Conservation (phyloP, 164 flowering plant species). For the Macadamia tetraphylla region DNA sequence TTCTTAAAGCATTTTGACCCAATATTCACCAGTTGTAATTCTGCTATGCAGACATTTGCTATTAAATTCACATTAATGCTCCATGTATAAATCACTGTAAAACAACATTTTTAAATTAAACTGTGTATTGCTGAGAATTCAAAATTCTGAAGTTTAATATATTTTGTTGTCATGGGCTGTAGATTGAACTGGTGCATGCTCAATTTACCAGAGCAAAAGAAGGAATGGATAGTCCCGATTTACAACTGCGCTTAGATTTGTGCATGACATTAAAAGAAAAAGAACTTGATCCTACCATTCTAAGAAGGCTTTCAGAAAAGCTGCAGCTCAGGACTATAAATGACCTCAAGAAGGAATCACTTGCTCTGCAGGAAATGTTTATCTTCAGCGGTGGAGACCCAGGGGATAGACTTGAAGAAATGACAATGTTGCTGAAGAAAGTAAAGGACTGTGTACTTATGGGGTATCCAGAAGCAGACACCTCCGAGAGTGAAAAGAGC, state of each 20-base stretch:
- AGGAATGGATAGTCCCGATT: conserved; percentile 47
- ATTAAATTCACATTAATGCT: not conserved
- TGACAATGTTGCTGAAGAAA: conserved; percentile 62
- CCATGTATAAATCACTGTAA: not conserved
- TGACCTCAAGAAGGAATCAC: conserved; percentile 74
- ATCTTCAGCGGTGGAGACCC: conserved; percentile 44
- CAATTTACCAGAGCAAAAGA: conserved; percentile 79
- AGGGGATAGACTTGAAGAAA: conserved; percentile 48
- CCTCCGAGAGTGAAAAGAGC: conserved; percentile 39
- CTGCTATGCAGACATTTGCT: not conserved
- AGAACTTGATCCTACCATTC: conserved; percentile 43
- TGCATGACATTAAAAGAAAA: conserved; percentile 40
- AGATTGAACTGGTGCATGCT: conserved; percentile 80
- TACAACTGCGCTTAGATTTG: conserved; percentile 54
- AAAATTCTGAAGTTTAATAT: not conserved
- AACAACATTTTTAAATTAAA: not conserved
- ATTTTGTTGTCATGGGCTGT: conserved; percentile 9
- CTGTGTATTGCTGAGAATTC: not conserved
- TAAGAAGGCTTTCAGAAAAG: conserved; percentile 72
- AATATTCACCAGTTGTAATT: too few relatives aligned
- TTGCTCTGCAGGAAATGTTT: conserved; percentile 65
- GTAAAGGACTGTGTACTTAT: conserved; percentile 48
- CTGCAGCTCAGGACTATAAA: conserved; percentile 56
- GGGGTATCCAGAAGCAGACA: conserved; percentile 43
- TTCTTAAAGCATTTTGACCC: too few relatives aligned